Evolutionary conservation across 116 monocot genomes (phyloP), one percentile per base, ranked within the genome.

Genomic region (Trichopus zeylanicus): DNA sequence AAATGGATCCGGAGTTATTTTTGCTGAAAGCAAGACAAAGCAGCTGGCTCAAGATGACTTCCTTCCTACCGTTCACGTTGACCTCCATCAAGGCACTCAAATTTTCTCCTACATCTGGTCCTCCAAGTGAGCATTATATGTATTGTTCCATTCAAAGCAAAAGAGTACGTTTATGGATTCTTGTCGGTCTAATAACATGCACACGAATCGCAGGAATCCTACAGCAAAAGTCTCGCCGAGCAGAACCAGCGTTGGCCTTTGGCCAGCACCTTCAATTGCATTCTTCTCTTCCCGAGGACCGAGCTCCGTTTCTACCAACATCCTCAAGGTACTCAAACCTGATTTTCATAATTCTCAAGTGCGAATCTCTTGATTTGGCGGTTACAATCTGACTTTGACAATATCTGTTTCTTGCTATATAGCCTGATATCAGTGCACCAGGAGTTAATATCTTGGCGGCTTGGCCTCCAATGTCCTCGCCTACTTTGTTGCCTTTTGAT

Each of bases 201-300:
- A 23, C 15, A 26, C 29, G 47, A 31, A 59, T 56, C 64, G 67
- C 51, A 88, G 88, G 51, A 46, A 64, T 33, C 64, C 86, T 1
- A 70, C 32, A 27, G 86, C 78, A 37, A 64, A 69, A 32, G 53
- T 91, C 1, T 46, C 25, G n/a, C 74, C 71, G 3, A 74, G 73
- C 53, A 66, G 7, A 22, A 80, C 79, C 1, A 26, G 7, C 18
- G 28, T 71, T 3, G 73, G 77, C 9, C 56, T n/a, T 18, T 62
- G 67, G 5, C 69, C 68, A n/a, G 91, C 87, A 10, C 91, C 91
- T 21, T 51, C 70, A n/a, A 73, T 80, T 46, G 80, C 87, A 12
- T 74, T 63, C 64, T 92, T 83, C 81, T 92, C 87, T 0, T 86
- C 87, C 4, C 65, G 91, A 55, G 87, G 91, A 15, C 91, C 91